Conservation (phyloP, 1,284 basidiomycete species). For the Rhodotorula sp. region DNA sequence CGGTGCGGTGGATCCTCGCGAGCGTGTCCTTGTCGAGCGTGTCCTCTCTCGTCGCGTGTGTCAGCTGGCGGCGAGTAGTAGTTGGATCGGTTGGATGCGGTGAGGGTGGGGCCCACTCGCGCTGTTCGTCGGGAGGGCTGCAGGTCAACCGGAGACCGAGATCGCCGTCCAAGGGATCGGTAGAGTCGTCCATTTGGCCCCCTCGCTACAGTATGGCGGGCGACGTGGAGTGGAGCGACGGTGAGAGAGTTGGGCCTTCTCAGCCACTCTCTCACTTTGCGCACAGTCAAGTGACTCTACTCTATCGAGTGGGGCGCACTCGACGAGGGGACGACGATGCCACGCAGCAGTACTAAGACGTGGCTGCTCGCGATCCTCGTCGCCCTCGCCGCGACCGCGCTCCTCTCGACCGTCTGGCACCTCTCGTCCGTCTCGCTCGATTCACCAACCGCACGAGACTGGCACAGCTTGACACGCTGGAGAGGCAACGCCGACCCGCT, state of each 20-base stretch:
- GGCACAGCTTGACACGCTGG: not conserved
- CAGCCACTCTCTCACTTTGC: too few relatives aligned
- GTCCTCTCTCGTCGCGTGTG: not conserved
- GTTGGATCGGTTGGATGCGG: not conserved
- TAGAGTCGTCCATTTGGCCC: too few relatives aligned
- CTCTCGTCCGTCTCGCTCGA: not conserved
- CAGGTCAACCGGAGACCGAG: not conserved
- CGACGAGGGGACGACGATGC: too few relatives aligned
- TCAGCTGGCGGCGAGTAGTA: not conserved
- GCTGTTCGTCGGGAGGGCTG: not conserved
- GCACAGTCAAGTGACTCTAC: too few relatives aligned
- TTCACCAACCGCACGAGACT: not conserved
- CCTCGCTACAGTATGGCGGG: not conserved
- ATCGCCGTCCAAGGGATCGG: not conserved
- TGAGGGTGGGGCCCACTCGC: not conserved
- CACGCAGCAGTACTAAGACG: too few relatives aligned
- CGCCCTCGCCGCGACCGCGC: not conserved
- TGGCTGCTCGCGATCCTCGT: not conserved
- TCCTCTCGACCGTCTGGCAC: not conserved
- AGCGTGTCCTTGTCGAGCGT: conserved; percentile 56
- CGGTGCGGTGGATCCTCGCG: conserved; percentile 66
- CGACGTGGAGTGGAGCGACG: not conserved
- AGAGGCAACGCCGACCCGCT: conserved; percentile 4
- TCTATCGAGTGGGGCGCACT: too few relatives aligned
- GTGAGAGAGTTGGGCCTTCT: too few relatives aligned